Conservation (phyloP, 2,329 filamentous ascomycete genomes). For the Phaeophleospora eucalypticola region DNA sequence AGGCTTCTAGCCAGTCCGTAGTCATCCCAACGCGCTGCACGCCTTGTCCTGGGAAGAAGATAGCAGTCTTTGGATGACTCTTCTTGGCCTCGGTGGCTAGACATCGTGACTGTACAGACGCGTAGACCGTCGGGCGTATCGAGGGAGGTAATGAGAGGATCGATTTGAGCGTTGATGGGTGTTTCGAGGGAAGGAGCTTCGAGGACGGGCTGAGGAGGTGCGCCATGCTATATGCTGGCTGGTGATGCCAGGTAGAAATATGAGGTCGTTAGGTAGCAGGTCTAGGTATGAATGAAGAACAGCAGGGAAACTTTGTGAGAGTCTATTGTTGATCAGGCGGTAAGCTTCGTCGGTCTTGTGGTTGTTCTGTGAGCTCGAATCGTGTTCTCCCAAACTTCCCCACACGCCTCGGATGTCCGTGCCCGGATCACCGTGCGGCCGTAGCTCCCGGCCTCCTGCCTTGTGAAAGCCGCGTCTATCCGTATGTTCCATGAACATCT, state of each 20-base stretch:
- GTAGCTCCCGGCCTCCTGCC: no score
- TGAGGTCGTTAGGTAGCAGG: no score
- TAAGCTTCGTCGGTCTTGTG: neutral
- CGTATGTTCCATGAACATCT: no score
- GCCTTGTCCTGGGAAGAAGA: slow-evolving; percentile 39
- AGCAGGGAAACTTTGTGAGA: no score
- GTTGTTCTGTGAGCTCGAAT: neutral
- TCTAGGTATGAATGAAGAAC: no score
- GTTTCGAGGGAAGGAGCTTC: slow-evolving; percentile 9
- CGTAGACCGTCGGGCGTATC: slow-evolving; percentile 26
- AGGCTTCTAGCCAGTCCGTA: slow-evolving; percentile 77
- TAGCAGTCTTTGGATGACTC: slow-evolving; percentile 32
- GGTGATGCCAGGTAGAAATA: neutral
- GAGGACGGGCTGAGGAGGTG: slow-evolving; percentile 4
- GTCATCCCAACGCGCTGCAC: slow-evolving; percentile 37
- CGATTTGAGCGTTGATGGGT: slow-evolving; percentile 8
- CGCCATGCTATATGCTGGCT: slow-evolving; percentile 7
- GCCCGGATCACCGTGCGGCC: neutral
- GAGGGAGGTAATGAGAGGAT: slow-evolving; percentile 27
- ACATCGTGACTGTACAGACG: slow-evolving; percentile 20
- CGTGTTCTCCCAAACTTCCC: neutral
- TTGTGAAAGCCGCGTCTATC: no score
- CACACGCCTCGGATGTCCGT: neutral
- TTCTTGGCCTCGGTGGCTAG: slow-evolving; percentile 10
- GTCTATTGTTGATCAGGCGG: neutral